Conservation (phyloP, 306 rosid genomes). For the Geum urbanum region DNA sequence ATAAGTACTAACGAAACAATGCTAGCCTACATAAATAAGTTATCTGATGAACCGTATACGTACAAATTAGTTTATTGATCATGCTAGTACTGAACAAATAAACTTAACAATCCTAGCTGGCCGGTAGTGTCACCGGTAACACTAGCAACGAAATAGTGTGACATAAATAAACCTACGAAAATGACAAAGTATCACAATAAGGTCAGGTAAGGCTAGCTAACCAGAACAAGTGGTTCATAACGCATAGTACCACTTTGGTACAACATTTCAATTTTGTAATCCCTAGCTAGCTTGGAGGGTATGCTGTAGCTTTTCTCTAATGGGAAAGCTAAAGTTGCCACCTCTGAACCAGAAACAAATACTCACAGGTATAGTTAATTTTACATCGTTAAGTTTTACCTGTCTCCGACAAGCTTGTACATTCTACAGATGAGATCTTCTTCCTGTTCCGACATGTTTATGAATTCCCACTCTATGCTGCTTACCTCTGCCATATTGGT, state of each 20-base stretch:
- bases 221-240: neutral
- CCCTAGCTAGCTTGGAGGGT: neutral
- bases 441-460: slow-evolving; percentile 51
- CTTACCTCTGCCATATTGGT: slow-evolving; percentile 44
- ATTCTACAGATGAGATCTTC: slow-evolving; percentile 57
- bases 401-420: slow-evolving; percentile 55
- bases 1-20: too few species aligned
- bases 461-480: slow-evolving; percentile 55
- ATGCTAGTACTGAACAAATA: neutral
- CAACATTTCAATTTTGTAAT: neutral
- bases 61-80: neutral
- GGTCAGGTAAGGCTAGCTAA: too few species aligned
- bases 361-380: neutral
- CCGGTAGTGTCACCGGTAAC: neutral
- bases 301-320: neutral
- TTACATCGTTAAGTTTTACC: slow-evolving; percentile 24
- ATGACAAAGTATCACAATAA: too few species aligned
- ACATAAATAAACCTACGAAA: neutral
- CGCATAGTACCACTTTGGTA: neutral
- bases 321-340: neutral
- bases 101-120: neutral
- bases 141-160: neutral
- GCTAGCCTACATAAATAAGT: too few species aligned
- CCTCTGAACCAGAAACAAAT: neutral
- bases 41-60: neutral